These are phyloP conservation scores for Nemania sp. DNA, from an alignment of 2,329 filamentous ascomycete species.

Conservation along the genomic window DNA sequence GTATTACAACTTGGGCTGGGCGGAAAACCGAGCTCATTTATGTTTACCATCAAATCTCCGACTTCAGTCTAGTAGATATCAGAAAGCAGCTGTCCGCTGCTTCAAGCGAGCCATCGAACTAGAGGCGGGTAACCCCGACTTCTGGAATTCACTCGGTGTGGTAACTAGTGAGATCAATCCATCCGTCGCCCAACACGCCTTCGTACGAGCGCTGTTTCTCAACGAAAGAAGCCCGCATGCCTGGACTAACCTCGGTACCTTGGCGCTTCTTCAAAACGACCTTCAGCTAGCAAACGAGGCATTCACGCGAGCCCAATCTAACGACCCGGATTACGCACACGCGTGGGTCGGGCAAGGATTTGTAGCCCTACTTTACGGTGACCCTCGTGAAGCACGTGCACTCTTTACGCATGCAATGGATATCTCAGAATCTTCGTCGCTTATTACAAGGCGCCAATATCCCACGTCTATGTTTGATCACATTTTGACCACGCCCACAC, in stretches of 20 bases:
- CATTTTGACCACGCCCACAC: constrained; percentile 69
- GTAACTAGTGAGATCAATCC: constrained; percentile 89
- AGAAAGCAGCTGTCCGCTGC: constrained; percentile 85
- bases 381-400: constrained; percentile 80
- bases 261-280: constrained; percentile 89
- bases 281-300: constrained; percentile 87
- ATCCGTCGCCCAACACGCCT: constrained; percentile 90
- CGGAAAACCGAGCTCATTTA: constrained; percentile 83
- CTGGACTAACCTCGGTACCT: constrained; percentile 91
- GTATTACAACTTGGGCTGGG: constrained; percentile 97
- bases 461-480: constrained; percentile 85
- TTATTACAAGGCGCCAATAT: constrained; percentile 82
- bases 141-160: constrained; percentile 96
- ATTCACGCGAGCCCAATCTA: constrained; percentile 91
- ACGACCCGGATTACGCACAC: constrained; percentile 91
- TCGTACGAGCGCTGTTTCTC: constrained; percentile 90
- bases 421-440: constrained; percentile 82
- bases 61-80: constrained; percentile 73
- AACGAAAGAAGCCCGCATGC: constrained; percentile 86
- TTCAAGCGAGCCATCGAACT: constrained; percentile 97
- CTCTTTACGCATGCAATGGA: constrained; percentile 96
- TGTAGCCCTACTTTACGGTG: constrained; percentile 80
- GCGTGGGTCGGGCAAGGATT: constrained; percentile 96
- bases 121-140: constrained; percentile 92
- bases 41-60: constrained; percentile 67